Evolutionary conservation across 1,139 yeast genomes (phyloP).

Genomic region (Scheffersomyces segobiensis): DNA sequence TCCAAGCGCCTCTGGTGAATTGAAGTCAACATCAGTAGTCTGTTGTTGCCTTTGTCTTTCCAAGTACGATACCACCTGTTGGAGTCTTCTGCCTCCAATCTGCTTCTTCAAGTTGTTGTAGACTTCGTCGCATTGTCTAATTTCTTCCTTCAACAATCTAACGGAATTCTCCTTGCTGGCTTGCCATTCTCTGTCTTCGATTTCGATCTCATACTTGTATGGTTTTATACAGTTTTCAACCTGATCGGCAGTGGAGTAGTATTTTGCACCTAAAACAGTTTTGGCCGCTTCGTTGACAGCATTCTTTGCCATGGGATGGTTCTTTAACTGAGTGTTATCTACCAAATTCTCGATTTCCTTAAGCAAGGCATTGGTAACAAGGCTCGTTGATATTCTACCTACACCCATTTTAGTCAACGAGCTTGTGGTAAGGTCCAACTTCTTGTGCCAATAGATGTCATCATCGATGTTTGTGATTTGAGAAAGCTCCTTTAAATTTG

Average conservation of each 20-base stretch:
- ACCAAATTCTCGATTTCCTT: conserved; percentile 76
- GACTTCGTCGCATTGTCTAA: conserved; percentile 75
- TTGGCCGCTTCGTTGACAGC: conserved; percentile 86
- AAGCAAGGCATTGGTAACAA: conserved; percentile 77
- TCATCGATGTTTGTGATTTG: conserved; percentile 51
- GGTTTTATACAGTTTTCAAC: conserved; percentile 98
- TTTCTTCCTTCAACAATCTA: conserved; percentile 74
- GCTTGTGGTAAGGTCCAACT: conserved; percentile 80
- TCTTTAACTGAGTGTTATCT: conserved; percentile 70
- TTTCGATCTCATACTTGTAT: conserved; percentile 92
- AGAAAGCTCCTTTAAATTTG: conserved; percentile 55
- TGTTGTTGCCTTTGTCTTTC: conserved; percentile 49
- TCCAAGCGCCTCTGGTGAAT: conserved; percentile 67
- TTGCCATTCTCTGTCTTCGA: conserved; percentile 94
- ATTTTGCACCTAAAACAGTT: conserved; percentile 73
- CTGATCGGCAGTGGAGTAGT: conserved; percentile 93
- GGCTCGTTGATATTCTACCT: conserved; percentile 82
- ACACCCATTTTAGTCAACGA: conserved; percentile 89
- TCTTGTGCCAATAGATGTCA: conserved; percentile 85
- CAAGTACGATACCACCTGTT: conserved; percentile 78
- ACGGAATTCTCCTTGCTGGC: conserved; percentile 78
- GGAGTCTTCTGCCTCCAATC: conserved; percentile 80
- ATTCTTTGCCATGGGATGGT: conserved; percentile 81
- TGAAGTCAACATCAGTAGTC: conserved; percentile 42
- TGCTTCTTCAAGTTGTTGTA: conserved; percentile 62